Evolutionary conservation across 2,329 filamentous ascomycete genomes (phyloP), one percentile per base, ranked within the genome.

Genomic region (Pseudocercospora fuligena): DNA sequence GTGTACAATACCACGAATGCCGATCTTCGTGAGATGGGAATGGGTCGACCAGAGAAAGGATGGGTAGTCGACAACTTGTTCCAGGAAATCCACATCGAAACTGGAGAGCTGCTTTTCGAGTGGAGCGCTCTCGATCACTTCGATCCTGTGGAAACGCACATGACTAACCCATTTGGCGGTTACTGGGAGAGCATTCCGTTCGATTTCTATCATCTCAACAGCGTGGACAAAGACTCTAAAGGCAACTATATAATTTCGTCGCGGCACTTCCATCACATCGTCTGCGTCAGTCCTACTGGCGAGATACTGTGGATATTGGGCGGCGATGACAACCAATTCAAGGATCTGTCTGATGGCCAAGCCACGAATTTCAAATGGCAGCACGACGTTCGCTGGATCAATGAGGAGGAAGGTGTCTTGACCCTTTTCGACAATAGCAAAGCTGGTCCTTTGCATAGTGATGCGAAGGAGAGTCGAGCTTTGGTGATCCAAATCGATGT

Each of bases 141-240:
- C 66, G 66, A 77, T 25, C 66, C 73, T 3, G 69, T 70, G 12
- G 72, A 74, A 21, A 73, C 71, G 1, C 75, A 73, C 68, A 69
- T 72, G 74, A 74, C 67, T 64, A 73, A 70, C 67, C 82, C 57
- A 76, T 79, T 80, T 23, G 83, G 81, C 27, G 79, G 79, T 1
- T 74, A 74, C 60, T 69, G 67, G 43, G 69, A 75, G 27, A 71
- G 74, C 61, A 73, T 69, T 16, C 77, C 79, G 0, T 82, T 77
- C 69, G 80, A 82, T 71, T 82, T 75, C 69, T 82, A 80, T 72
- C 85, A 87, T 74, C 82, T 88, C 75, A 87, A 88, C 77, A 84
- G 84, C 54, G 76, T 85, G 60, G 82, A 83, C 68, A 85, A 85
- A 69, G 81, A 84, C 64, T 71, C 72, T 0, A 71, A 77, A 4